phyloP scores from a whole-genome alignment of 1,284 basidiomycete species.

The Gomphus bonarii region DNA sequence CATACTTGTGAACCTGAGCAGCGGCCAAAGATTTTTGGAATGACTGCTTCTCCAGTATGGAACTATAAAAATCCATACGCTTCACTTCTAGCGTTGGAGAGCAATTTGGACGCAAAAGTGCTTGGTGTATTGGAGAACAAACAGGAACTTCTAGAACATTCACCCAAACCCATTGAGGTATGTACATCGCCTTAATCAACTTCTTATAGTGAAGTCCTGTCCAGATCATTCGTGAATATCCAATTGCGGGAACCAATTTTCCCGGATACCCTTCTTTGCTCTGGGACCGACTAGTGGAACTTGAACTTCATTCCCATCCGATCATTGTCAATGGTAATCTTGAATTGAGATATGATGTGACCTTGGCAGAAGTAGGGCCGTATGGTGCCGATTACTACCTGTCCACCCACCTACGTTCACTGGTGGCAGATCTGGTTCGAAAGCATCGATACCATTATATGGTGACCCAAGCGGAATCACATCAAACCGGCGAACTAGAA shows the following conservation, averaged over 20 bases:
- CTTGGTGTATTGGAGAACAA: constrained; percentile 60
- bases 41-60: constrained; percentile 83
- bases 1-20: constrained; percentile 34
- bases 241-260: constrained; percentile 37
- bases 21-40: constrained; percentile 77
- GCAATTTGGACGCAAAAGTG: constrained; percentile 60
- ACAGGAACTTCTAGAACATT: constrained; percentile 49
- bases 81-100: constrained; percentile 54
- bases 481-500: neutral
- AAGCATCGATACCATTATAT: neutral
- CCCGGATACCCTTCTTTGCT: constrained; percentile 44
- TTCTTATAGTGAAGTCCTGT: neutral
- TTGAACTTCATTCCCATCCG: constrained; percentile 26
- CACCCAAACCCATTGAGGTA: constrained; percentile 60
- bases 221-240: constrained; percentile 50
- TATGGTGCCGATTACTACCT: constrained; percentile 53
- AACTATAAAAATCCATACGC: constrained; percentile 53
- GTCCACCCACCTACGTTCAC: constrained; percentile 11
- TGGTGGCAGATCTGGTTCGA: neutral
- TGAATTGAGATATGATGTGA: constrained; percentile 46
- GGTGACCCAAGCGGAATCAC: neutral
- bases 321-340: constrained; percentile 36
- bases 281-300: constrained; percentile 40
- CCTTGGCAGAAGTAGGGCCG: constrained; percentile 40
- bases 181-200: constrained; percentile 10